phyloP scores from a whole-genome alignment of 352 stramenopile genomes.

The Globisporangium cederbergense region DNA sequence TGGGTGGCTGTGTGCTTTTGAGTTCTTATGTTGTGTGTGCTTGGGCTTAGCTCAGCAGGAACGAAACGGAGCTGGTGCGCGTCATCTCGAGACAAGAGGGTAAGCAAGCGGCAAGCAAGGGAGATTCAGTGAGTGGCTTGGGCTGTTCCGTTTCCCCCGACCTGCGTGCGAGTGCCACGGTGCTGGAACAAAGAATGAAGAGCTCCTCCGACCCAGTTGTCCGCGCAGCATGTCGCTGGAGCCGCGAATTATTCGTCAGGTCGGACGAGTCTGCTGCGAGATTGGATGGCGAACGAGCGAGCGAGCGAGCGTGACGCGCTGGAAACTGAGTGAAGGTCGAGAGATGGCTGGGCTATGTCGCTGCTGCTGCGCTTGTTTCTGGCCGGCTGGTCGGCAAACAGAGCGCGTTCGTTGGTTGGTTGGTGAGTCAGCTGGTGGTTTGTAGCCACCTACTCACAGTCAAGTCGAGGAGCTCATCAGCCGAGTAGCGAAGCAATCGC shows the following conservation, averaged over 20 bases:
- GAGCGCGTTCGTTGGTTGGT: not conserved
- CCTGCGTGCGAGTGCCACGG: not conserved
- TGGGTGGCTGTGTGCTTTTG: not conserved
- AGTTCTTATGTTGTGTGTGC: not conserved
- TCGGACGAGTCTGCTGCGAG: not conserved
- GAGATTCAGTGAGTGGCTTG: slow-evolving; percentile 1
- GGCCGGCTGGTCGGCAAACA: not conserved
- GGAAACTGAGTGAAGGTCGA: slow-evolving; percentile 10
- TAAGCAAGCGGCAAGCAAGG: not conserved
- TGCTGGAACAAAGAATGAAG: not conserved
- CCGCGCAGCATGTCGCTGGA: not conserved
- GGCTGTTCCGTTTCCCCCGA: slow-evolving; percentile 2
- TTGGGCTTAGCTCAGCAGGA: not conserved
- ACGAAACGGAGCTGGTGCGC: slow-evolving; percentile 11
- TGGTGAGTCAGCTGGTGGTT: not conserved
- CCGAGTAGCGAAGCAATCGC: not conserved
- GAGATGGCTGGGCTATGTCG: slow-evolving; percentile 9
- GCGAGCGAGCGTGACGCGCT: not conserved
- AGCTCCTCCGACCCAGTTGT: not conserved
- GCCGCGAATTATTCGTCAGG: not conserved
- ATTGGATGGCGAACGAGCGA: not conserved
- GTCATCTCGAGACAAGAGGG: not conserved
- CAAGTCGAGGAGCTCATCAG: not conserved
- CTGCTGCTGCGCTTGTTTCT: slow-evolving; percentile 1
- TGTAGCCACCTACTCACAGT: not conserved